These are phyloP conservation scores for Paratinospora sagittata DNA, from an alignment of 164 flowering plant genomes.

Conservation along the genomic window DNA sequence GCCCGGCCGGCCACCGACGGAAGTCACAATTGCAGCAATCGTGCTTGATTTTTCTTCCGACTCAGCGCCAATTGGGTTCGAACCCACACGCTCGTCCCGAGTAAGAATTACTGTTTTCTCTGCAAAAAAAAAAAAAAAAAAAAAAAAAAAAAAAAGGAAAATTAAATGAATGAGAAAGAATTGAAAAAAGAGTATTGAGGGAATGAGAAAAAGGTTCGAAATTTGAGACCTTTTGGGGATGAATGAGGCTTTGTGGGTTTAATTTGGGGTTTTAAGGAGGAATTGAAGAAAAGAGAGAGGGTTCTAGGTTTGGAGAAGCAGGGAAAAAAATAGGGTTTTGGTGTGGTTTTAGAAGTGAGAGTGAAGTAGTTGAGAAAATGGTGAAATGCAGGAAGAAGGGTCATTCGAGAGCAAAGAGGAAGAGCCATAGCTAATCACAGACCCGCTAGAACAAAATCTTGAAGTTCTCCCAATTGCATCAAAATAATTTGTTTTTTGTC, in stretches of 20 bases:
- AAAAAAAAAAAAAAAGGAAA: not conserved
- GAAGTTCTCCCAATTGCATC: not conserved
- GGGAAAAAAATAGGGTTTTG: slow-evolving; percentile 7
- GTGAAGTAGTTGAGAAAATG: slow-evolving; percentile 15
- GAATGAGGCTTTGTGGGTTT: slow-evolving; percentile 17
- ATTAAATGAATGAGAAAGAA: not conserved
- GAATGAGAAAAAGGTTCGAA: not conserved
- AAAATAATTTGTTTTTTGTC: too few relatives aligned
- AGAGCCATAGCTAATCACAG: not conserved
- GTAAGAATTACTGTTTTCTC: slow-evolving; percentile 28
- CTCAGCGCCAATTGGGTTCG: slow-evolving; percentile 1
- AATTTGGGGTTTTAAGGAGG: slow-evolving; percentile 16
- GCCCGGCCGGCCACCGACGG: slow-evolving; percentile 72
- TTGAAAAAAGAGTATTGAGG: not conserved
- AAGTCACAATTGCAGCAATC: slow-evolving; percentile 91
- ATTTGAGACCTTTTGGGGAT: slow-evolving; percentile 11
- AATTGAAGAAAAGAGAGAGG: slow-evolving; percentile 14
- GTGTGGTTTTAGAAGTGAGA: slow-evolving; percentile 5
- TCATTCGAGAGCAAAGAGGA: slow-evolving; percentile 12
- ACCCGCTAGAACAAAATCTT: too few relatives aligned
- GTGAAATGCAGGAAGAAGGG: slow-evolving; percentile 21
- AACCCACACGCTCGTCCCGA: slow-evolving; percentile 38
- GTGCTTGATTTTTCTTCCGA: slow-evolving; percentile 33
- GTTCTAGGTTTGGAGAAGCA: slow-evolving; percentile 14
- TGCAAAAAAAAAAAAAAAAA: slow-evolving; percentile 17